Evolutionary conservation across 1,284 basidiomycete genomes (phyloP), one percentile per base, ranked within the genome.

Genomic region (Moniliella sp.): DNA sequence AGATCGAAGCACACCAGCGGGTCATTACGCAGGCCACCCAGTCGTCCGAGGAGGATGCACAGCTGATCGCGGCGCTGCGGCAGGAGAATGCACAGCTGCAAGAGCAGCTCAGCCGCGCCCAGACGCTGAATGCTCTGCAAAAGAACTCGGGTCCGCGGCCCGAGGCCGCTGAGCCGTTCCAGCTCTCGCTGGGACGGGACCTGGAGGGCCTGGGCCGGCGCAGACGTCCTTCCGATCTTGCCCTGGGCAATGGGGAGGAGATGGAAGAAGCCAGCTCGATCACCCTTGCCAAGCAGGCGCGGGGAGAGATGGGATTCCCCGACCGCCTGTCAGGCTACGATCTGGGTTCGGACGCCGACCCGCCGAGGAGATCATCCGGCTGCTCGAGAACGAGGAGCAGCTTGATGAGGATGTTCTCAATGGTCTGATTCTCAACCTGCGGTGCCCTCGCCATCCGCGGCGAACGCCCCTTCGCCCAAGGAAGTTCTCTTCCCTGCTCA

Each of bases 401-500:
- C 65, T 97, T 34, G 91, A 99, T 52, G 81, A 91, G 56, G 91
- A 99, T 56, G 77, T 94, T 25, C 68, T 97, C 15, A 73, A 82
- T 42, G 83, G 84, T 12, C 69, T 97, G 25, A 75, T 97, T 50
- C 73, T 78, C 36, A 78, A 80, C 35, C 66, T 99, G 49, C 91
- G 88, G 67, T 94, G 36, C 84, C 88, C 11, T 72, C 76, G 12
- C 81, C 91, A 0, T 84, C 76, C 51, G 67, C 82, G 34, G 79
- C 78, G 35, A 91, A 82, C 55, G 81, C 84, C 1, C 81, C 84
- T n/a, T 75, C 77, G 18, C 76, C 86, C 41, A 97, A 94, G 64
- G 91, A 99, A 62, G 86, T 97, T 33, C 69, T 99, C 27, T 99
- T 97, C 76, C 91, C 91, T 3, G 88, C 91, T n/a, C 94, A 97